Evolutionary conservation across 1,284 basidiomycete genomes (phyloP).

Genomic region (Ustanciosporium gigantosporum): DNA sequence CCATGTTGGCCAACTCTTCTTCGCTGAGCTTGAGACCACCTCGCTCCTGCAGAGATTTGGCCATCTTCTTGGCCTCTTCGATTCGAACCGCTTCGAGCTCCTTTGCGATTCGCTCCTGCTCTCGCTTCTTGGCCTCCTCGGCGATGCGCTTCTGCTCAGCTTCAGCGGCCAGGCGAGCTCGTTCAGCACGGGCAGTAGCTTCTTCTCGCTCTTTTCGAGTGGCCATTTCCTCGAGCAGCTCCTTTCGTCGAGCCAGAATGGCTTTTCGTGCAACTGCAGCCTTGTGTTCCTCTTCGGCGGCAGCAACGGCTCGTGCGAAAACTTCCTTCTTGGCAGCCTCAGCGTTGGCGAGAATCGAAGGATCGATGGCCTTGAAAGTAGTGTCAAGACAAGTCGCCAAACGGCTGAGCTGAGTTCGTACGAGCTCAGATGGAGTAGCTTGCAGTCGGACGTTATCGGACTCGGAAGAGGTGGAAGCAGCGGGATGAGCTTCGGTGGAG

Average conservation of each 20-base stretch:
- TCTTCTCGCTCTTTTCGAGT: constrained; percentile 90
- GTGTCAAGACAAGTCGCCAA: constrained; percentile 57
- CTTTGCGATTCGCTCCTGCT: constrained; percentile 76
- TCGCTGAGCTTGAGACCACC: constrained; percentile 83
- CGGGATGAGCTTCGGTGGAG: constrained; percentile 53
- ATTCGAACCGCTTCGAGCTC: constrained; percentile 81
- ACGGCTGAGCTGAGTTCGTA: constrained; percentile 58
- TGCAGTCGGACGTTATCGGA: constrained; percentile 54
- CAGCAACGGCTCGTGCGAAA: constrained; percentile 52
- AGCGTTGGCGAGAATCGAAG: constrained; percentile 35
- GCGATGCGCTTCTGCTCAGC: constrained; percentile 73
- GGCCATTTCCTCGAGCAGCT: constrained; percentile 82
- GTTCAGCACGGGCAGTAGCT: constrained; percentile 76
- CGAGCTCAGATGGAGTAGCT: constrained; percentile 57
- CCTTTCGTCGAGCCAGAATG: constrained; percentile 82
- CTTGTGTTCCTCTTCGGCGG: constrained; percentile 57
- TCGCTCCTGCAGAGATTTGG: constrained; percentile 80
- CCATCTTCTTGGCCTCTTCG: constrained; percentile 87
- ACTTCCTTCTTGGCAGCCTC: constrained; percentile 47
- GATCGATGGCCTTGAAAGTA: constrained; percentile 55
- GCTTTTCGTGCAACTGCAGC: constrained; percentile 55
- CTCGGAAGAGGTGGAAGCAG: constrained; percentile 40
- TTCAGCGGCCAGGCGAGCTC: constrained; percentile 65
- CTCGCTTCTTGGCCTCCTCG: constrained; percentile 74
- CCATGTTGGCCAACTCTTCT: constrained; percentile 76